These are phyloP conservation scores for Fusarium staphyleae DNA, from an alignment of 2,329 filamentous ascomycete genomes.

Conservation along the genomic window DNA sequence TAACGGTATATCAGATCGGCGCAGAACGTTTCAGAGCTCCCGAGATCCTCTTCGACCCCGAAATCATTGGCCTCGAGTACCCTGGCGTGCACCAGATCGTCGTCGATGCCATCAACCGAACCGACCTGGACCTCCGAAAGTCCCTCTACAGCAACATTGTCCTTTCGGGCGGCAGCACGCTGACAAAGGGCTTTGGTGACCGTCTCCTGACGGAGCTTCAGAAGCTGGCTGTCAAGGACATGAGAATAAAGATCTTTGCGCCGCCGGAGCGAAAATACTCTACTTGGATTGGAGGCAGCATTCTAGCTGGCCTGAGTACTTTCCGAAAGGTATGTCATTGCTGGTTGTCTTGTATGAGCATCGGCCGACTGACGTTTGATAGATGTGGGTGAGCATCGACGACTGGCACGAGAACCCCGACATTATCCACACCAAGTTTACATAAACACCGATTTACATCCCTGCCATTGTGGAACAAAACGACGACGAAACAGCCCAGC, in stretches of 20 bases:
- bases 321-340: slow-evolving; percentile 83
- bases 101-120: slow-evolving; percentile 92
- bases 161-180: slow-evolving; percentile 90
- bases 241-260: slow-evolving; percentile 99
- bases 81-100: slow-evolving; percentile 97
- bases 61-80: slow-evolving; percentile 94
- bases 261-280: slow-evolving; percentile 98
- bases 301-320: slow-evolving; percentile 93
- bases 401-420: slow-evolving; percentile 99
- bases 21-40: slow-evolving; percentile 94
- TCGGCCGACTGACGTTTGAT: slow-evolving; percentile 30
- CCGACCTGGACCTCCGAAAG: slow-evolving; percentile 94
- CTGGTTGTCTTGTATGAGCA: background rate
- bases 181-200: slow-evolving; percentile 97
- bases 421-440: slow-evolving; percentile 98
- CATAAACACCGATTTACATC: slow-evolving; percentile 56
- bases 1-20: slow-evolving; percentile 69
- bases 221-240: slow-evolving; percentile 93
- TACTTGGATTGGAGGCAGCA: slow-evolving; percentile 98
- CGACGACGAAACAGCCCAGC: slow-evolving; percentile 15
- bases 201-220: slow-evolving; percentile 91
- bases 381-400: slow-evolving; percentile 99
- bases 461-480: slow-evolving; percentile 12
- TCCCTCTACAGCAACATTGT: slow-evolving; percentile 96
- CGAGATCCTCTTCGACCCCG: slow-evolving; percentile 96